A percentile compares a stretch with the other conserved stretches of the same genome.
Evolutionary conservation across 177 flowering plant genomes (phyloP).

Genomic region (Vitis hybrid): DNA sequence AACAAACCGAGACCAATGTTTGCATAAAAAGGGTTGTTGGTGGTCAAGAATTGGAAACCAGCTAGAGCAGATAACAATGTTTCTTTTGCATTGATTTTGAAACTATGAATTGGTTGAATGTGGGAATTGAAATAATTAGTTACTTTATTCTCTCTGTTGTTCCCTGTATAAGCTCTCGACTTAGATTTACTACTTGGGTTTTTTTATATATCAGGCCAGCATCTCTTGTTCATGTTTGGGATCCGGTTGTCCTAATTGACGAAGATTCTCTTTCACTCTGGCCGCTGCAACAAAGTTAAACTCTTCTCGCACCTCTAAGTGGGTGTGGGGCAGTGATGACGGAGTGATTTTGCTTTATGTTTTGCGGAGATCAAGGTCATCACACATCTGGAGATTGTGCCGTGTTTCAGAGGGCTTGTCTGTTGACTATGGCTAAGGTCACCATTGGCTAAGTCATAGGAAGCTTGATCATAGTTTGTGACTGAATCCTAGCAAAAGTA

Average conservation of each 20-base stretch:
- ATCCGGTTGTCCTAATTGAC: constrained; percentile 36
- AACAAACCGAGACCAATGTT: no score
- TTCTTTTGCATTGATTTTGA: no score
- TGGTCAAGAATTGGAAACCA: no score
- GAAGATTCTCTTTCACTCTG: constrained; percentile 74
- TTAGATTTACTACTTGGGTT: not conserved
- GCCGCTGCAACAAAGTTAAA: constrained; percentile 65
- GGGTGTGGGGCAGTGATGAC: constrained; percentile 82
- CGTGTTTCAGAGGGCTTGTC: constrained; percentile 78
- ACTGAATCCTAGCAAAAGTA: constrained; percentile 10
- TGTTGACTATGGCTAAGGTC: constrained; percentile 88
- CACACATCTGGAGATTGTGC: constrained; percentile 86
- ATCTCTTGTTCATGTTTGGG: constrained; percentile 36
- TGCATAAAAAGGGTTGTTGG: no score
- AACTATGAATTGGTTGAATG: no score
- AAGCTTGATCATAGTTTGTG: constrained; percentile 20
- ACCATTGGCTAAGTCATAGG: constrained; percentile 8
- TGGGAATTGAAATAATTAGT: no score
- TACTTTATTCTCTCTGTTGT: not conserved
- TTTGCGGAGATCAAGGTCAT: constrained; percentile 73
- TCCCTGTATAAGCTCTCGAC: not conserved
- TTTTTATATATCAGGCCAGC: constrained; percentile 32
- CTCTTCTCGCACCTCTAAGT: constrained; percentile 81
- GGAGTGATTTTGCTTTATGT: constrained; percentile 50
- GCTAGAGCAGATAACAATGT: no score